These are phyloP conservation scores for Trichosporon sp. DNA, from an alignment of 1,284 basidiomycete species.

Conservation along the genomic window DNA sequence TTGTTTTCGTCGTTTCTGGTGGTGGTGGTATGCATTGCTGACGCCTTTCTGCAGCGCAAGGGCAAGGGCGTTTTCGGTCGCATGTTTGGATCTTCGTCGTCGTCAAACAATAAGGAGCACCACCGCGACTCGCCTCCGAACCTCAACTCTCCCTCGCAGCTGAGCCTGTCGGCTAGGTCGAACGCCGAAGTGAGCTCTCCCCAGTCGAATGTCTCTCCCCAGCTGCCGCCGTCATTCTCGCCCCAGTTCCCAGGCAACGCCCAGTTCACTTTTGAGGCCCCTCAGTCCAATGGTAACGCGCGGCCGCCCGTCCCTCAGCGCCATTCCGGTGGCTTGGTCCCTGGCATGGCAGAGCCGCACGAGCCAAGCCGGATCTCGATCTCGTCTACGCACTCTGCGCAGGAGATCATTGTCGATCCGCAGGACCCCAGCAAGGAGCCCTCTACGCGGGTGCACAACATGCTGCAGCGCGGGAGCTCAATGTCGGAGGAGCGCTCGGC, in stretches of 20 bases:
- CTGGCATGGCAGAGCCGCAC: slow-evolving; percentile 2
- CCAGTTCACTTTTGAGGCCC: slow-evolving; percentile 6
- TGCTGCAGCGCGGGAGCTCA: neutral
- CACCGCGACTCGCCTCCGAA: slow-evolving; percentile 4
- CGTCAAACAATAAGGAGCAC: slow-evolving; percentile 13
- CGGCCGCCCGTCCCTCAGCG: slow-evolving; percentile 16
- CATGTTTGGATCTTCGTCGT: slow-evolving; percentile 38
- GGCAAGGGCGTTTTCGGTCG: slow-evolving; percentile 44
- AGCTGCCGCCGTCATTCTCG: slow-evolving; percentile 4
- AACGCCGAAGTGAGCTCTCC: slow-evolving; percentile 11
- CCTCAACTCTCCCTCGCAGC: slow-evolving; percentile 13
- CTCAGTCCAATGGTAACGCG: slow-evolving; percentile 5
- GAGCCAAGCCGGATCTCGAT: slow-evolving; percentile 1
- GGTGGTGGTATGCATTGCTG: neutral
- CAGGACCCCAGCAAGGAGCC: neutral
- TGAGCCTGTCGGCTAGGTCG: slow-evolving; percentile 11
- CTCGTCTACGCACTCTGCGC: slow-evolving; percentile 1
- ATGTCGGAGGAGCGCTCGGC: neutral
- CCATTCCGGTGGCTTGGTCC: slow-evolving; percentile 3
- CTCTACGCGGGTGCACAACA: slow-evolving; percentile 5
- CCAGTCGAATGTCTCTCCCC: slow-evolving; percentile 4
- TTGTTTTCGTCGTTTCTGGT: neutral
- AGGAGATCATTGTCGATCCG: slow-evolving; percentile 9
- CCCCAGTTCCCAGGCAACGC: slow-evolving; percentile 15
- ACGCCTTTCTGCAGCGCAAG: slow-evolving; percentile 16